Evolutionary conservation across 495 filamentous ascomycete genomes (phyloP).

Genomic region (Beverwykella pulmonaria): DNA sequence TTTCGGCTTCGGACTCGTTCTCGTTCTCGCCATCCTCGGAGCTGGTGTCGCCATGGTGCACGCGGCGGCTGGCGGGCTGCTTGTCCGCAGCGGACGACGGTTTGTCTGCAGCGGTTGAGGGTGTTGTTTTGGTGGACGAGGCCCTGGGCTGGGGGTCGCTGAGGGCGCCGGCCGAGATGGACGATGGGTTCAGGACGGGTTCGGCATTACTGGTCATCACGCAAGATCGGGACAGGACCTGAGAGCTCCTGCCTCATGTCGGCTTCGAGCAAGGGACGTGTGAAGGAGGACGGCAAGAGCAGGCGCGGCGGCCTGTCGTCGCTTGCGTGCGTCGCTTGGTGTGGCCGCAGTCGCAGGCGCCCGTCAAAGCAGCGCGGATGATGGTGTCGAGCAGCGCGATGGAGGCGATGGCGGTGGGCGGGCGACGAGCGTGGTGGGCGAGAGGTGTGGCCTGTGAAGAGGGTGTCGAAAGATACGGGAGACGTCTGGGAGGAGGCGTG

Average conservation of each 20-base stretch:
- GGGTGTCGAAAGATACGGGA: not conserved
- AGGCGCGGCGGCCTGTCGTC: slow-evolving; percentile 7
- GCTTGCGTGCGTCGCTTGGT: slow-evolving; percentile 18
- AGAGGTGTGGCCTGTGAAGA: not conserved
- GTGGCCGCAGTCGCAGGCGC: not conserved
- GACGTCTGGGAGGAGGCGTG: not conserved
- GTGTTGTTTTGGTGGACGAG: slow-evolving; percentile 12
- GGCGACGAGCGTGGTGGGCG: not conserved
- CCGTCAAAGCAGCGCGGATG: not conserved
- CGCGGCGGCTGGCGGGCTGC: not conserved
- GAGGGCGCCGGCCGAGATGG: slow-evolving; percentile 20
- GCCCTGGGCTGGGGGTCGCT: slow-evolving; percentile 2
- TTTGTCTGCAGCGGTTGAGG: not conserved
- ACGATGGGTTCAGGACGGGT: slow-evolving; percentile 21
- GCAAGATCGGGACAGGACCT: slow-evolving; percentile 32
- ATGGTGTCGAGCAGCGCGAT: slow-evolving; percentile 6
- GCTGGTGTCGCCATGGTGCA: slow-evolving; percentile 33
- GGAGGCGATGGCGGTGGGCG: not conserved
- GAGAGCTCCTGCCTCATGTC: slow-evolving; percentile 36
- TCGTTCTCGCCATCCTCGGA: slow-evolving; percentile 32
- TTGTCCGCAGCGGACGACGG: slow-evolving; percentile 9
- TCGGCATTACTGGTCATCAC: slow-evolving; percentile 39
- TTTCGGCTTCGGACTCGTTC: slow-evolving; percentile 42
- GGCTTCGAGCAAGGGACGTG: slow-evolving; percentile 22
- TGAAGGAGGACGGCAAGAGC: slow-evolving; percentile 1